Base-by-base conservation (phyloP, 2,329 filamentous ascomycete species). In the Trichoderma polysporum region DNA sequence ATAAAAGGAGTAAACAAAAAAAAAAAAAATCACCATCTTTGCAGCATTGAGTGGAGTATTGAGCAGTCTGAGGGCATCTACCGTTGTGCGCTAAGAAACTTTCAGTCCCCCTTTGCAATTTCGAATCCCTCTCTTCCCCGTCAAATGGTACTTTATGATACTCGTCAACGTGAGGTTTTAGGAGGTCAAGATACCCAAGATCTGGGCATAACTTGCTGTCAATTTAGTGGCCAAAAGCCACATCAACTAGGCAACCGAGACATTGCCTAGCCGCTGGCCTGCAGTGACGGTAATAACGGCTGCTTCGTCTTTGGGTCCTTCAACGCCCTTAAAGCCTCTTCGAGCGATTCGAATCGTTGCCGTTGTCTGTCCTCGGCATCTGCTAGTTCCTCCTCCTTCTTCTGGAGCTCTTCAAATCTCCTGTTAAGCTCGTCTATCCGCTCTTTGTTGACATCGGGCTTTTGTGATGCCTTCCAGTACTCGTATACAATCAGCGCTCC, bases 401-500 rank as follows among this genome's bases (percentile, higher is more conserved):
- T 77, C 70, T 80, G 80, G 41, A 88, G 76, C 68, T 84, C 82
- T 29, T 85, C 83, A 13, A 87, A 73, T 66, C 80, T 79, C 56
- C 75, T 73, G 39, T 80, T 78, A 29, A 89, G 79, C 66, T 83
- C 83, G 29, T 83, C 80, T 64, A 88, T 82, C 69, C 78, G 83
- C 72, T 86, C 83, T 50, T 80, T 78, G 71, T 86, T 88, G 63
- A 78, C 70, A 71, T 90, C 88, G 9, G 88, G 87, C 75, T 90
- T 90, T 71, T 82, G 79, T n/a, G 83, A 81, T 8, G 84, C 79
- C 70, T 82, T 84, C 75, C 86, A 85, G 70, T 86, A 88, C 76
- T 90, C 88, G 75, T 86, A 90, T 39, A 89, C 76, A 66, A 90
- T 83, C 58, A 90, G 74, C 22, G 76, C 82, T 15, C 81, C 79